Percentiles rank a stretch among this genome's conserved stretches.
Evolutionary conservation across 768 basidiomycete genomes (phyloP).

Genomic region (Pleurotus salmoneostramineus): DNA sequence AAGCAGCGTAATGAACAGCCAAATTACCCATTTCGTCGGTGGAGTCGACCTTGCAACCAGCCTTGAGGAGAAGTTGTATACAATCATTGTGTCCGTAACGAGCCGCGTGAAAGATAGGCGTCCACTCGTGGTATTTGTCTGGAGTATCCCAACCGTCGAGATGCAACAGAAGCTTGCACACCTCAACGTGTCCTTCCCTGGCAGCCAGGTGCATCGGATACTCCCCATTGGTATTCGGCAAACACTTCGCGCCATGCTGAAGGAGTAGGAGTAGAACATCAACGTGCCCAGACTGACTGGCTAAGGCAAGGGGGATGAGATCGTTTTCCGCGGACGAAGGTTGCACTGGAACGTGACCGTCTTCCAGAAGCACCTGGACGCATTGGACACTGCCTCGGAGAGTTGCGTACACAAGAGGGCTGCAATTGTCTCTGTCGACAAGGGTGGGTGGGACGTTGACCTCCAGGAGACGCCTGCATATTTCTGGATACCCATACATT

Average conservation of each 20-base stretch:
- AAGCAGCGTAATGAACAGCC: constrained; percentile 92
- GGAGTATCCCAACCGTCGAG: constrained; percentile 80
- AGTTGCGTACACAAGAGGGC: constrained; percentile 91
- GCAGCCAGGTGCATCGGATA: constrained; percentile 97
- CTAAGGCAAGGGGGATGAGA: constrained; percentile 84
- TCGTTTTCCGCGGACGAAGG: constrained; percentile 57
- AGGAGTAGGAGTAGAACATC: constrained; percentile 79
- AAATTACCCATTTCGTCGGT: constrained; percentile 83
- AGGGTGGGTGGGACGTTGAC: constrained; percentile 61
- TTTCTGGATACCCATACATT: constrained; percentile 80
- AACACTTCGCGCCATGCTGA: constrained; percentile 67
- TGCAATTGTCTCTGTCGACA: constrained; percentile 91
- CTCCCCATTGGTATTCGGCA: constrained; percentile 93
- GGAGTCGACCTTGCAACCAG: constrained; percentile 71
- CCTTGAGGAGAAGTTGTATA: constrained; percentile 73
- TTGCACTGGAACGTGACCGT: constrained; percentile 63
- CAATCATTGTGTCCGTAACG: constrained; percentile 78
- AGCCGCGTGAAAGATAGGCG: constrained; percentile 93
- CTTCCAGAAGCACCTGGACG: constrained; percentile 75
- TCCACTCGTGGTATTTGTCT: constrained; percentile 99
- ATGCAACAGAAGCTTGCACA: constrained; percentile 72
- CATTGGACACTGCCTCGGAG: constrained; percentile 80
- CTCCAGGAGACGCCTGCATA: constrained; percentile 75
- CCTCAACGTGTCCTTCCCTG: constrained; percentile 83
- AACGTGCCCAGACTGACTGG: constrained; percentile 85